Evolutionary conservation across 2,329 filamentous ascomycete species (phyloP), one percentile per base, ranked within the genome.

Genomic region (Botrytis cinerea): DNA sequence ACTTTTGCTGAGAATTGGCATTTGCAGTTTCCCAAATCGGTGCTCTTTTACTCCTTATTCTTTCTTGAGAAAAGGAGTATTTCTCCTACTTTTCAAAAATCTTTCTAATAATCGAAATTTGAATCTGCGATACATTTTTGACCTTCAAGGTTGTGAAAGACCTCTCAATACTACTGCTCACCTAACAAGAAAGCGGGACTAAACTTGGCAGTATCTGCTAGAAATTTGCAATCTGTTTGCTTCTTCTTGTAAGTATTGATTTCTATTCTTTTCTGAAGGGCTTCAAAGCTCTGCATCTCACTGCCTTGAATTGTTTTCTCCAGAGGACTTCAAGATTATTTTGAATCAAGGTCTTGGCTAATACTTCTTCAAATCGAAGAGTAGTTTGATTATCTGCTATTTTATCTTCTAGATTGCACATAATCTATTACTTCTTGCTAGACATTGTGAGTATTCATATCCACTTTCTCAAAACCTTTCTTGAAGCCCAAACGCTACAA

Each of bases 381-480:
- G 2, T n/a, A 43, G 9, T 43, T 10, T 0, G 14, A 43, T 8
- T 57, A 16, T 18, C 48, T 68, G 20, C 18, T 38, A 43, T 57
- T n/a, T 9, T 43, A 7, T 28, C 48, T 40, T 28, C 8, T 25
- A 54, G 7, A 14, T 54, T 68, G 16, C 18, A 32, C 14, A 22
- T 8, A 3, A 20, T 20, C 6, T 1, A 43, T 43, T 28, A 14
- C 35, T 43, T 28, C 9, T 46, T 63, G 40, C 61, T 32, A 20
- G n/a, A 2, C n/a, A 22, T 16, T 32, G 48, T 57, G 43, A 68
- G 48, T 43, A 32, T 1, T 22, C 10, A 22, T 38, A 16, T 4
- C 12, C 12, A 2, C 20, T 7, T 2, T 10, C 14, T 22, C 10
- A 1, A 3, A 4, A 0, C 4, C 5, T 6, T 40, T 2, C 32